Conservation (phyloP, 805 yeast species). For the Starmerella geochares region DNA sequence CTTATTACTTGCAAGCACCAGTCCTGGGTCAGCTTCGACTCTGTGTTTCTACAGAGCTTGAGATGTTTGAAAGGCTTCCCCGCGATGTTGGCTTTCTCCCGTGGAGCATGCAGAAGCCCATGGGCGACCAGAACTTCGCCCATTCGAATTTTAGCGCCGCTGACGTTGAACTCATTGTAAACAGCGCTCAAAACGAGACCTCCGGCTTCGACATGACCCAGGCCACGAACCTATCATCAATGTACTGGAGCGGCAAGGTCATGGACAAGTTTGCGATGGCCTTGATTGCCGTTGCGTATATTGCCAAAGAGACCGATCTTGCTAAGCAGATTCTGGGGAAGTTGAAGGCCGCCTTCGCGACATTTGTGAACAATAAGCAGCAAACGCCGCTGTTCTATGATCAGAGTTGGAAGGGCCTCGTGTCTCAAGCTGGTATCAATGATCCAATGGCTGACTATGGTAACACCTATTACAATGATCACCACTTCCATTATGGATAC, state of each 20-base stretch:
- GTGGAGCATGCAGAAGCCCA: slow-evolving; percentile 37
- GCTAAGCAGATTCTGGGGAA: slow-evolving; percentile 44
- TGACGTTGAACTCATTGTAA: slow-evolving; percentile 35
- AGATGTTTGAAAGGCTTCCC: slow-evolving; percentile 36
- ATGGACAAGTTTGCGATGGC: slow-evolving; percentile 84
- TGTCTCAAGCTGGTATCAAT: slow-evolving; percentile 28
- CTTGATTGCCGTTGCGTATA: slow-evolving; percentile 56
- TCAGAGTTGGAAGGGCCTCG: slow-evolving; percentile 43
- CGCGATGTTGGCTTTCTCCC: slow-evolving; percentile 44
- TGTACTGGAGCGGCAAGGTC: slow-evolving; percentile 84
- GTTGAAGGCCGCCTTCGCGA: slow-evolving; percentile 56
- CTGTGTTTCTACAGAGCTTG: slow-evolving; percentile 31
- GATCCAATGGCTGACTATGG: slow-evolving; percentile 59
- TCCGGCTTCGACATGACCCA: slow-evolving; percentile 41
- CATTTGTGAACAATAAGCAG: slow-evolving; percentile 63
- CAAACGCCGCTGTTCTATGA: slow-evolving; percentile 69
- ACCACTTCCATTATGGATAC: slow-evolving; percentile 81
- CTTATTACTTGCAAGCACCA: slow-evolving; percentile 38
- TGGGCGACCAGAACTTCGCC: slow-evolving; percentile 30
- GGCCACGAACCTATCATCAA: slow-evolving; percentile 60
- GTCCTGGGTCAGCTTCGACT: slow-evolving; percentile 37
- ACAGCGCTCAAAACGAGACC: slow-evolving; percentile 44
- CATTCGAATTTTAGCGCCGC: slow-evolving; percentile 36
- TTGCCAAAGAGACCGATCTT: slow-evolving; percentile 47
- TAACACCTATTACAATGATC: slow-evolving; percentile 69